Conservation (phyloP, 139 green algal genomes). For the Volvox reticuliferus region DNA sequence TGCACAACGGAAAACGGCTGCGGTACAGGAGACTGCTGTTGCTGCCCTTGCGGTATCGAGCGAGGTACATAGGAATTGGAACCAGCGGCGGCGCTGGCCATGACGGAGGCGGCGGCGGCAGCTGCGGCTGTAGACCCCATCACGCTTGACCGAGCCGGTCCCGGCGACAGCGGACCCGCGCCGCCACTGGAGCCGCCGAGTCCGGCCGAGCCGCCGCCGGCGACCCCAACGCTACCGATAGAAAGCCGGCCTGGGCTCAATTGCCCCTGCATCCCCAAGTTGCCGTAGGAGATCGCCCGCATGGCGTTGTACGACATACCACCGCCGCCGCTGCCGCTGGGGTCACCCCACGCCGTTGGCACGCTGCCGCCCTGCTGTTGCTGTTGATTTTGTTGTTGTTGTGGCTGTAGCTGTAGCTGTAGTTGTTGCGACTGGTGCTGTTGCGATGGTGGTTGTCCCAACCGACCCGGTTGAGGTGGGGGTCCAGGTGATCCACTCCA, state of each 20-base stretch:
- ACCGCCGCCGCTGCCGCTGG: neutral
- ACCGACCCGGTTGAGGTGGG: neutral
- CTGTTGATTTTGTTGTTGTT: neutral
- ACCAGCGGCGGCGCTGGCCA: neutral
- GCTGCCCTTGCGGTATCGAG: neutral
- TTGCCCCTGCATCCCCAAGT: neutral
- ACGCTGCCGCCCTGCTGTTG: neutral
- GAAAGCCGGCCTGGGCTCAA: neutral
- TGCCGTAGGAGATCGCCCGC: slow-evolving; percentile 7
- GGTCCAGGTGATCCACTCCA: neutral
- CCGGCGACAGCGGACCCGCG: neutral
- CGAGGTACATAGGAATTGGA: neutral
- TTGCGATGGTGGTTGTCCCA: neutral
- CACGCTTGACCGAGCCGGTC: neutral
- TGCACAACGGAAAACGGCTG: neutral
- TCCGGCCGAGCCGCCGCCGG: no score
- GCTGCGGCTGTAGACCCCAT: neutral
- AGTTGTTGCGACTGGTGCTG: neutral
- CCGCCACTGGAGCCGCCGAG: neutral
- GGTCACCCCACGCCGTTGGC: neutral
- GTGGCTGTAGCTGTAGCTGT: no score
- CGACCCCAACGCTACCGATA: neutral
- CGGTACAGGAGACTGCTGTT: neutral
- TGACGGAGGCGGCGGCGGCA: neutral
- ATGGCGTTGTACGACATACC: slow-evolving; percentile 7